Base-by-base conservation (phyloP, 2,329 filamentous ascomycete genomes). In the Aspergillus felis region DNA sequence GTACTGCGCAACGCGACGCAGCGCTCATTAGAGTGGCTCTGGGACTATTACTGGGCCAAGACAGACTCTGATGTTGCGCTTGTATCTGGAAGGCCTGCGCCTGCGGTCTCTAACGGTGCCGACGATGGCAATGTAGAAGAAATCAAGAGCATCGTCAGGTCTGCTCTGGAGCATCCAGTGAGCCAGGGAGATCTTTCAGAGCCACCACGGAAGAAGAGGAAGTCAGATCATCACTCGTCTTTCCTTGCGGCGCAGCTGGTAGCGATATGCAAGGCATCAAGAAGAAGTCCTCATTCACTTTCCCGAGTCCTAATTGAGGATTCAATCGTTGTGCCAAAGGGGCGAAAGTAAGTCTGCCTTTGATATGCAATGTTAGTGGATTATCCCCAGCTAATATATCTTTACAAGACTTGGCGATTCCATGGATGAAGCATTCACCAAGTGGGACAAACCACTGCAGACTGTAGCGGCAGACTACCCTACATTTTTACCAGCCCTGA, bases 21-120 rank as follows among this genome's bases (percentile, higher is more conserved):
- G 61, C 85, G 88, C 65, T 90, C 89, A 1, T 79, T 97, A 60
- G 79, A 81, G 48, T 97, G 92, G 92, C 86, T 97, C 53, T 96
- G 91, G 90, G 82, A 87, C 54, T 90, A 90, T 72, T 97, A 96
- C 78, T 97, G 92, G 92, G 75, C 68, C 12, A 75, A 77, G 41
- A 69, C 86, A 22, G 78, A 80, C 55, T 67, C 64, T 42, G 53
- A 55, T 14, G 63, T 61, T 47, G 51, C 35, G 44, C 54, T 58
- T 47, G 55, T 28, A 14, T 46, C 49, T 24, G 54, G 22, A 29
- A 25, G 28, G 27, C 20, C 54, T 52, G 55, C 28, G n/a, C 29
- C 47, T 49, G 35, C 47, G 51, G 24, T 24, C n/a, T 25, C 50
- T 41, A 55, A 29, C 8, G 48, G 54, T 46, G 58, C 54, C 20